A percentile compares a stretch with the other conserved stretches of the same genome.
These are phyloP conservation scores for Tanozyma kutaoensis DNA, from an alignment of 805 yeast species.

Conservation along the genomic window DNA sequence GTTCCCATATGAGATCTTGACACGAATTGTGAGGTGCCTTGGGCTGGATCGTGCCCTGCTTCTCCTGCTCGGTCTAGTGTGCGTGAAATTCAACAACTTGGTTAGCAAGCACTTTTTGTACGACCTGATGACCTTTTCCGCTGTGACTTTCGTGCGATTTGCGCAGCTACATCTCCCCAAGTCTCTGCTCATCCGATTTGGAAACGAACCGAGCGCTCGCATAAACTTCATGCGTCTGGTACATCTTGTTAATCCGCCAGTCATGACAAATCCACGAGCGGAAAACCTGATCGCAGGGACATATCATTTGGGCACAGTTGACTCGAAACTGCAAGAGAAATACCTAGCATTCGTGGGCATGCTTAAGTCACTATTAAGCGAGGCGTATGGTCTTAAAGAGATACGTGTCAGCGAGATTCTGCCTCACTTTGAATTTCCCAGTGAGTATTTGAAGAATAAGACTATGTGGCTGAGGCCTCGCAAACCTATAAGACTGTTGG, in stretches of 20 bases:
- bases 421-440: conserved; percentile 27
- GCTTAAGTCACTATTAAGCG: conserved; percentile 22
- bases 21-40: conserved; percentile 13
- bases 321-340: conserved; percentile 7
- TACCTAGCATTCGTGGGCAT: conserved; percentile 13
- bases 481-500: conserved; percentile 10
- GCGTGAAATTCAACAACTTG: conserved; percentile 21
- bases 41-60: conserved; percentile 9
- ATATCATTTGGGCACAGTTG: conserved; percentile 20
- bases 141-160: conserved; percentile 19
- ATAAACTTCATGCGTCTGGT: conserved; percentile 16
- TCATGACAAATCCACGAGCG: conserved; percentile 8
- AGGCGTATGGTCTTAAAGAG: conserved; percentile 31
- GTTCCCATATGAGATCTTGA: conserved; percentile 29
- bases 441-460: neutral
- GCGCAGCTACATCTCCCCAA: conserved; percentile 18
- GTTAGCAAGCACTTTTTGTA: conserved; percentile 25
- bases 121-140: conserved; percentile 14
- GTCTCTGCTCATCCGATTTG: conserved; percentile 10
- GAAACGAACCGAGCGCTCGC: conserved; percentile 14
- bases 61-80: conserved; percentile 14
- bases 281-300: conserved; percentile 22
- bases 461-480: neutral
- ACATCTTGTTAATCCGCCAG: conserved; percentile 21
- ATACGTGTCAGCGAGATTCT: conserved; percentile 32